These are phyloP conservation scores for Escallonia herrerae DNA, from an alignment of 129 eudicot species.

Conservation along the genomic window DNA sequence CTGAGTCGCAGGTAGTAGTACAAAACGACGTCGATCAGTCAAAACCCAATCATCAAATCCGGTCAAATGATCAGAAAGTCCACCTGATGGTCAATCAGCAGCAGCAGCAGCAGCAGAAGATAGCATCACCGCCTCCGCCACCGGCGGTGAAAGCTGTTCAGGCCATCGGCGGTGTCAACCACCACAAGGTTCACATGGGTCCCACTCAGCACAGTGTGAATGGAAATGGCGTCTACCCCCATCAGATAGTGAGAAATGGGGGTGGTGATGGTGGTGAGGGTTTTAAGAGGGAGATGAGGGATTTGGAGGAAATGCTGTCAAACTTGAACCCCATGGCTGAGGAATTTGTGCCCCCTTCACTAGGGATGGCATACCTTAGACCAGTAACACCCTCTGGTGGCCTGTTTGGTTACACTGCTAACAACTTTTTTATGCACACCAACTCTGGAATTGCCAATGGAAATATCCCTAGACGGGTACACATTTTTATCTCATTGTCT, in stretches of 20 bases:
- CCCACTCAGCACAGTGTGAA: slow-evolving; percentile 16
- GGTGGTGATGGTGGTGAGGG: slow-evolving; percentile 39
- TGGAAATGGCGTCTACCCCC: slow-evolving; percentile 11
- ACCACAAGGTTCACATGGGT: slow-evolving; percentile 15
- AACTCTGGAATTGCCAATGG: slow-evolving; percentile 43
- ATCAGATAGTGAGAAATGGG: slow-evolving; percentile 7
- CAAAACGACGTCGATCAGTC: slow-evolving; percentile 33
- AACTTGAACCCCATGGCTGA: slow-evolving; percentile 79
- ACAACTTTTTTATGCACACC: slow-evolving; percentile 35
- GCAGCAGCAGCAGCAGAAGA: slow-evolving; percentile 13
- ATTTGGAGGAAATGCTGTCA: slow-evolving; percentile 71
- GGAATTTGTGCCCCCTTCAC: slow-evolving; percentile 74
- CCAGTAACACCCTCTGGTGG: slow-evolving; percentile 26
- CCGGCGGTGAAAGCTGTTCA: slow-evolving; percentile 14
- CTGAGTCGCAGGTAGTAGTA: slow-evolving; percentile 16
- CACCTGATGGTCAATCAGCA: slow-evolving; percentile 12
- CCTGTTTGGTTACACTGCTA: slow-evolving; percentile 44
- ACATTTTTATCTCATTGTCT: not conserved
- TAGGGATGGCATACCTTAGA: slow-evolving; percentile 19
- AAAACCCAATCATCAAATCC: slow-evolving; percentile 15
- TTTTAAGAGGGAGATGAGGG: slow-evolving; percentile 58
- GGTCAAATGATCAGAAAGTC: slow-evolving; percentile 31
- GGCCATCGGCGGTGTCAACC: slow-evolving; percentile 13
- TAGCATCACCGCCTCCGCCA: slow-evolving; percentile 9
- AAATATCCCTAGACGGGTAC: slow-evolving; percentile 39